Base-by-base conservation (phyloP, 805 yeast species). In the Citeromyces nyonsensis region DNA sequence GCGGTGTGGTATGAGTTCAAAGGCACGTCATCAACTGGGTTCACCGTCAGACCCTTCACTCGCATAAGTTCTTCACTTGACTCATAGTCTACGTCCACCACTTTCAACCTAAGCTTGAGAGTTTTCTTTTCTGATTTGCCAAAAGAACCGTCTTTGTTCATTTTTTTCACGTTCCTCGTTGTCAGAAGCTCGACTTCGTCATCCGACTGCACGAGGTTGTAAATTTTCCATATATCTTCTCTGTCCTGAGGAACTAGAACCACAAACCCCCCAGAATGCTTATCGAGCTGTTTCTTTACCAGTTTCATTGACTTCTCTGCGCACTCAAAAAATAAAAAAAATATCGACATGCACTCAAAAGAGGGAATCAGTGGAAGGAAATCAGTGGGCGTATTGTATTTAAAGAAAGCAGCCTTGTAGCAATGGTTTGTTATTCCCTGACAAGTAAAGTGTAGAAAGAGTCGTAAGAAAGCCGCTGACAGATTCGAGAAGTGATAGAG, bases 151-250 rank as follows among this genome's bases (percentile, higher is more conserved):
- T 51, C 52, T 6, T 39, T 52, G 6, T 30, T 14, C 13, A 40
- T 43, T 31, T 54, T 56, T 39, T 61, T 63, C 24, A 80, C 66
- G 44, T 76, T 76, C 51, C 94, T 60, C 40, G 65, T 57, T 8
- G 95, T 81, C 38, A 66, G 64, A 34, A 86, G 57, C 36, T 71
- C 69, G 4, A 88, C 62, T 40, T 70, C 75, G 54, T 91, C 97
- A 13, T 77, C 80, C 35, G 69, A 68, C 32, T 73, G 76, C 3
- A 91, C 62, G 15, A 91, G 57, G 46, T 88, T 91, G 58, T 84
- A 84, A 4, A 83, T 48, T 15, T 80, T 74, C 84, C 95, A 91
- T 38, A 91, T 60, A 51, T 88, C 98, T 44, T 88, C 96, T 31
- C 79, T 71, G 44, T 91, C 97, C 45, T 86, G 80, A 0, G 96